phyloP scores from a whole-genome alignment of 352 stramenopile genomes.

The Phytophthora agathidicida region DNA sequence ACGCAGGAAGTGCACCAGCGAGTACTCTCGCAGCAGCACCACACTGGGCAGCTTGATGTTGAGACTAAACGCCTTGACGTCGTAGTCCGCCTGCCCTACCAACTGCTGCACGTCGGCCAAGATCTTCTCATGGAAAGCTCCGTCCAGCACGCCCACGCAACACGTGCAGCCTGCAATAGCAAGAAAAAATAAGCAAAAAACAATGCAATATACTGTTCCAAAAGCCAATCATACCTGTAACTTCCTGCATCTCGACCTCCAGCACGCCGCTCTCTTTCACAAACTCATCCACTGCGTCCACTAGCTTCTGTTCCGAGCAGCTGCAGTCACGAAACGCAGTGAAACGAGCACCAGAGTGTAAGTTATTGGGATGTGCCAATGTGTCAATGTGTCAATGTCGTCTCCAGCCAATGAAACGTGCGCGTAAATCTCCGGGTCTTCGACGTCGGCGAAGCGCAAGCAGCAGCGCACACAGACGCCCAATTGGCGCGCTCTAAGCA shows the following conservation, averaged over 20 bases:
- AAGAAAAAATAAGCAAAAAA: too few relatives aligned
- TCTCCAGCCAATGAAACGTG: slow-evolving; percentile 28
- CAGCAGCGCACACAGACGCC: slow-evolving; percentile 73
- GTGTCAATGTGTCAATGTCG: background rate
- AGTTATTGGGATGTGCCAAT: slow-evolving; percentile 11
- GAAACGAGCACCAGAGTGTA: background rate
- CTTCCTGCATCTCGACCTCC: slow-evolving; percentile 22
- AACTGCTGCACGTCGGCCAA: slow-evolving; percentile 50
- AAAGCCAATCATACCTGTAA: slow-evolving; percentile 20
- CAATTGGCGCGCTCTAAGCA: slow-evolving; percentile 15
- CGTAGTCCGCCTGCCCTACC: slow-evolving; percentile 51
- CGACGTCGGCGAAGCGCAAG: slow-evolving; percentile 61
- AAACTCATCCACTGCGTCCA: slow-evolving; percentile 27
- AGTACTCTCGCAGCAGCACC: slow-evolving; percentile 79
- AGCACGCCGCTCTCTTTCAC: slow-evolving; percentile 23
- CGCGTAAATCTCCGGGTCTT: slow-evolving; percentile 57
- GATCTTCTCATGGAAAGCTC: slow-evolving; percentile 47
- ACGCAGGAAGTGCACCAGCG: slow-evolving; percentile 67
- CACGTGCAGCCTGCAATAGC: slow-evolving; percentile 58
- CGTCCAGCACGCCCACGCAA: slow-evolving; percentile 70
- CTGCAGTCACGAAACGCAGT: slow-evolving; percentile 10
- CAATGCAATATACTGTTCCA: background rate
- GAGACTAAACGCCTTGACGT: slow-evolving; percentile 73
- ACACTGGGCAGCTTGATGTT: slow-evolving; percentile 85
- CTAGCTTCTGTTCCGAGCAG: slow-evolving; percentile 38